Conservation (phyloP, 2,329 filamentous ascomycete species). For the Neopestalotiopsis sp. region DNA sequence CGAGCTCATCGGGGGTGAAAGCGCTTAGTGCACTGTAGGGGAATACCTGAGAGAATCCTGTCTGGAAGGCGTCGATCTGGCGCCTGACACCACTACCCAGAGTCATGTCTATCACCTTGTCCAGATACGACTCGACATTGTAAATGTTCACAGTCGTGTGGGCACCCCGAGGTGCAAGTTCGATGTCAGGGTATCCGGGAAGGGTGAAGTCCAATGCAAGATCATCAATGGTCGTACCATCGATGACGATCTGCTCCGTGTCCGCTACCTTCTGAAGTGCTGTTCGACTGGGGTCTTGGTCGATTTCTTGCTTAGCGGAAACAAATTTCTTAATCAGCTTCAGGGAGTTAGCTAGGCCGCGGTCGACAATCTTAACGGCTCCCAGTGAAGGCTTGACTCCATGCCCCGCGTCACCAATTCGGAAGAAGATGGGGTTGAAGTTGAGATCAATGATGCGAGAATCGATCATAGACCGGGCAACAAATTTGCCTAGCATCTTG, state of each 20-base stretch:
- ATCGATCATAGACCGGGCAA: conserved; percentile 97
- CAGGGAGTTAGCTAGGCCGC: conserved; percentile 83
- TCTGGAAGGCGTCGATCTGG: conserved; percentile 89
- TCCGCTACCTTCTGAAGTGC: conserved; percentile 74
- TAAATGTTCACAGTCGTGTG: conserved; percentile 82
- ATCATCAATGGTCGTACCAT: conserved; percentile 82
- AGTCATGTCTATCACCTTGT: conserved; percentile 90
- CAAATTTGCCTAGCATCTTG: conserved; percentile 94
- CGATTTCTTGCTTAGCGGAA: conserved; percentile 80
- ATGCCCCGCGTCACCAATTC: conserved; percentile 75
- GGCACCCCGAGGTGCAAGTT: conserved; percentile 77
- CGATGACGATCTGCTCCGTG: conserved; percentile 73
- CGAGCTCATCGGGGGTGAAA: conserved; percentile 93
- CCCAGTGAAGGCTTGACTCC: conserved; percentile 83
- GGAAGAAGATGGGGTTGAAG: conserved; percentile 98
- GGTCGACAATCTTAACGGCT: conserved; percentile 87
- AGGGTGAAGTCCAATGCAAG: conserved; percentile 93
- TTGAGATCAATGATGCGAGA: conserved; percentile 97
- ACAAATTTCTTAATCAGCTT: conserved; percentile 88
- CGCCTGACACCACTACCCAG: conserved; percentile 85
- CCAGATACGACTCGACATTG: conserved; percentile 88
- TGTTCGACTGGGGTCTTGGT: conserved; percentile 71
- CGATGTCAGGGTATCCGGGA: conserved; percentile 87
- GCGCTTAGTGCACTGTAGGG: conserved; percentile 90
- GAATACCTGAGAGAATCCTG: conserved; percentile 94